These are phyloP conservation scores for Colletotrichum sp. DNA, from an alignment of 2,329 filamentous ascomycete species.

Conservation along the genomic window DNA sequence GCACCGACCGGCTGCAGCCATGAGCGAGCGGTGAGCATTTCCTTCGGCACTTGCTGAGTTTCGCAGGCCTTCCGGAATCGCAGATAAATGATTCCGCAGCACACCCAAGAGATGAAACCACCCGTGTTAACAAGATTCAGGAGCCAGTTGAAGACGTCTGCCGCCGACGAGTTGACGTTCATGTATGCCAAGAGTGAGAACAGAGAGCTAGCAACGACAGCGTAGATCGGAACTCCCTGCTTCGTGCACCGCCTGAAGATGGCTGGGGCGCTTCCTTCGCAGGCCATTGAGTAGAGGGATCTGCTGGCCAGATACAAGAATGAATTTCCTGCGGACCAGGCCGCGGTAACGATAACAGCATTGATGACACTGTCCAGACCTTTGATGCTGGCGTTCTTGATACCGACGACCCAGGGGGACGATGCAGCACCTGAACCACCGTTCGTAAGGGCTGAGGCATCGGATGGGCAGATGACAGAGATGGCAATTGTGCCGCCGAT, in stretches of 20 bases:
- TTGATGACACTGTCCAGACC: slow-evolving; percentile 61
- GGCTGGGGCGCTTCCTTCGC: neutral
- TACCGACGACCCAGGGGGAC: slow-evolving; percentile 52
- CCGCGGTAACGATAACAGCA: slow-evolving; percentile 55
- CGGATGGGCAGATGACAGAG: slow-evolving; percentile 57
- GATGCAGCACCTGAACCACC: slow-evolving; percentile 39
- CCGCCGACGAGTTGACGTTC: slow-evolving; percentile 61
- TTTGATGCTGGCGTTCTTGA: slow-evolving; percentile 56
- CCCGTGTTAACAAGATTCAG: slow-evolving; percentile 58
- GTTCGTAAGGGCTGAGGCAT: slow-evolving; percentile 46
- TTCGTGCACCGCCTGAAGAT: neutral
- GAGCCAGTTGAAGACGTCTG: slow-evolving; percentile 68
- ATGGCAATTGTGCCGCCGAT: slow-evolving; percentile 57
- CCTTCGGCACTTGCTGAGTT: slow-evolving; percentile 41
- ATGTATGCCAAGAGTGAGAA: slow-evolving; percentile 68
- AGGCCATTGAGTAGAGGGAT: slow-evolving; percentile 38
- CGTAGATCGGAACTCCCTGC: neutral
- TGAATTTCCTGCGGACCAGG: slow-evolving; percentile 54
- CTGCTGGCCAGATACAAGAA: slow-evolving; percentile 60
- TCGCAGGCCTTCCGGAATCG: slow-evolving; percentile 59
- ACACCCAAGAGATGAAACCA: slow-evolving; percentile 59
- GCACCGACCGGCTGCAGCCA: slow-evolving; percentile 59
- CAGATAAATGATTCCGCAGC: slow-evolving; percentile 60
- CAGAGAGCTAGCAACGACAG: slow-evolving; percentile 52
- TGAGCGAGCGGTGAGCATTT: neutral